These are phyloP conservation scores for Aschersonia sp. DNA, from an alignment of 2,329 filamentous ascomycete genomes.

Conservation along the genomic window DNA sequence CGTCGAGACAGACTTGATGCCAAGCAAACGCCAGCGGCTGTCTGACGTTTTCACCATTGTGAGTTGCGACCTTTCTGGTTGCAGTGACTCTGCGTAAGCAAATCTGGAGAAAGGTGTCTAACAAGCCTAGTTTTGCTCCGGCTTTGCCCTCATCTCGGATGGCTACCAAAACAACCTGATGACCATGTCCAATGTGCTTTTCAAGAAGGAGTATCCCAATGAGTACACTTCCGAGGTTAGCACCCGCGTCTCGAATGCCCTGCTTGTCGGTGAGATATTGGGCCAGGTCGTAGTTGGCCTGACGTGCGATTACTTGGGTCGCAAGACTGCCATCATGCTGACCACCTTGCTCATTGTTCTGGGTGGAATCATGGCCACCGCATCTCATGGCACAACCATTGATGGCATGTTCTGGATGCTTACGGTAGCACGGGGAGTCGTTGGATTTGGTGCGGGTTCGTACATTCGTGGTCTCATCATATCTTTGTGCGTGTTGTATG, in stretches of 20 bases:
- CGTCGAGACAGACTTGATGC: background rate
- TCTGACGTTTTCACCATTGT: conserved; percentile 14
- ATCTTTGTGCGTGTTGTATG: background rate
- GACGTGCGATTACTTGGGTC: conserved; percentile 32
- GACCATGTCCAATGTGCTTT: conserved; percentile 17
- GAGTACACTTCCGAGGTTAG: conserved; percentile 21
- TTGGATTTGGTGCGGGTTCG: conserved; percentile 27
- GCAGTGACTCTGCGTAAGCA: background rate
- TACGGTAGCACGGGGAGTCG: conserved; percentile 31
- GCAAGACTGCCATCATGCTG: conserved; percentile 29
- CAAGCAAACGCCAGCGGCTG: conserved; percentile 7
- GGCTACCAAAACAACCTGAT: conserved; percentile 23
- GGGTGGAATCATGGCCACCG: conserved; percentile 29
- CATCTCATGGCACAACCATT: conserved; percentile 27
- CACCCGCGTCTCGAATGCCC: conserved; percentile 24
- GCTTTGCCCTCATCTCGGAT: conserved; percentile 19
- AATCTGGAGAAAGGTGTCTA: background rate
- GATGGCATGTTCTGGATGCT: conserved; percentile 38
- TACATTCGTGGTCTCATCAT: background rate
- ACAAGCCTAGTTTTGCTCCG: conserved; percentile 11
- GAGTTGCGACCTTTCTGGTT: background rate
- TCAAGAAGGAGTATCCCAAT: conserved; percentile 16
- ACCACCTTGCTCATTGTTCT: conserved; percentile 32
- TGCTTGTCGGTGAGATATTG: conserved; percentile 26
- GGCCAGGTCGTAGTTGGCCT: conserved; percentile 25